Evolutionary conservation across 768 basidiomycete species (phyloP).

Genomic region (Mycena epipterygia): DNA sequence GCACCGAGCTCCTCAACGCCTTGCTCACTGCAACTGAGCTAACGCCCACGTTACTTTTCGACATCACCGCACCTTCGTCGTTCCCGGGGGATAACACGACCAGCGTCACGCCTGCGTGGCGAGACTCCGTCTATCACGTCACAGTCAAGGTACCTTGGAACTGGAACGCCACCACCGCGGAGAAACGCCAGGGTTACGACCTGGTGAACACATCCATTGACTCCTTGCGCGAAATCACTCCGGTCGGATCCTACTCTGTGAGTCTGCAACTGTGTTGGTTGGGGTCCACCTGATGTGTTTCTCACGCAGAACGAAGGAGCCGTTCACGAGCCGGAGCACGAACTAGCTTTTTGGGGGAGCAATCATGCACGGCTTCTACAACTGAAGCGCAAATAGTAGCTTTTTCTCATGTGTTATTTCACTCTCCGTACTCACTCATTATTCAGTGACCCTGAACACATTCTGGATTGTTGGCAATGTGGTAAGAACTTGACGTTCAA

Average conservation of each 20-base stretch:
- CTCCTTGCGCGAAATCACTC: conserved; percentile 39
- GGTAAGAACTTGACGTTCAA: conserved; percentile 14
- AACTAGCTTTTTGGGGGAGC: conserved; percentile 43
- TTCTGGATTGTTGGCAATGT: conserved; percentile 46
- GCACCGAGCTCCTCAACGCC: conserved; percentile 33
- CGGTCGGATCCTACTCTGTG: conserved; percentile 41
- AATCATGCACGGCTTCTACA: conserved; percentile 36
- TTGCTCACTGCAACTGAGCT: conserved; percentile 25
- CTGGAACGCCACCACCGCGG: conserved; percentile 40
- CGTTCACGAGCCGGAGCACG: conserved; percentile 43
- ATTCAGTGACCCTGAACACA: conserved; percentile 39
- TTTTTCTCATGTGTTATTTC: not conserved
- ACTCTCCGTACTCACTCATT: not conserved
- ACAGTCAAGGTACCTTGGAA: conserved; percentile 41
- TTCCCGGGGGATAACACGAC: conserved; percentile 38
- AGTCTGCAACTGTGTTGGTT: not conserved
- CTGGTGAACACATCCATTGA: conserved; percentile 35
- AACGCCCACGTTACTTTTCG: conserved; percentile 29
- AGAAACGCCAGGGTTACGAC: conserved; percentile 34
- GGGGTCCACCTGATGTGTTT: not conserved
- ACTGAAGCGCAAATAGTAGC: conserved; percentile 44
- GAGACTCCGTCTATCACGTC: conserved; percentile 42
- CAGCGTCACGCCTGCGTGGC: conserved; percentile 42
- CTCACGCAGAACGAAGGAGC: conserved; percentile 42
- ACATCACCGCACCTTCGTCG: conserved; percentile 34